Evolutionary conservation across 1,284 basidiomycete species (phyloP).

Genomic region (Psilocybe mexicana): DNA sequence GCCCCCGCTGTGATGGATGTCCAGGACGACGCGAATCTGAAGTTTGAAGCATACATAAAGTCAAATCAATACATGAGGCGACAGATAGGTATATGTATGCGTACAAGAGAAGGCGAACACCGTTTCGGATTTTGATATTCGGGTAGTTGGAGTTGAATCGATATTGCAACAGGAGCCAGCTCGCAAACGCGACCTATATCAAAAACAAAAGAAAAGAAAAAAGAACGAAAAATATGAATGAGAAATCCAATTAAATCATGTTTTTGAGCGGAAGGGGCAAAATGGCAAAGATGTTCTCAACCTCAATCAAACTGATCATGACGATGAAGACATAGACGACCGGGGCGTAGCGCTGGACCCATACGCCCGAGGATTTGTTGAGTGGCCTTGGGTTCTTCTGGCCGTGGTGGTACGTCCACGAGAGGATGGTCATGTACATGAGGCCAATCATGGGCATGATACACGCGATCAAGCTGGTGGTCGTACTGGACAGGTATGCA

Average conservation of each 20-base stretch:
- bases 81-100: conserved; percentile 11
- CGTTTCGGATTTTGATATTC: conserved; percentile 38
- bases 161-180: conserved; percentile 59
- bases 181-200: conserved; percentile 48
- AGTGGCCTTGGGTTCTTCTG: conserved; percentile 44
- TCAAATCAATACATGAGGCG: not conserved
- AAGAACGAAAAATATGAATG: not conserved
- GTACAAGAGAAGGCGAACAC: conserved; percentile 48
- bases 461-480: conserved; percentile 46
- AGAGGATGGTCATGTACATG: conserved; percentile 48
- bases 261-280: not conserved
- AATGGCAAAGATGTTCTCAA: conserved; percentile 20
- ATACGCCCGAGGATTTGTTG: conserved; percentile 48
- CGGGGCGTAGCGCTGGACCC: conserved; percentile 49
- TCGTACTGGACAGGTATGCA: conserved; percentile 32
- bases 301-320: conserved; percentile 47
- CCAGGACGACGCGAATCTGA: conserved; percentile 60
- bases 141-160: conserved; percentile 50
- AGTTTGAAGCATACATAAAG: too few relatives aligned
- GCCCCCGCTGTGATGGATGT: conserved; percentile 49
- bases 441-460: conserved; percentile 47
- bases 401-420: conserved; percentile 46
- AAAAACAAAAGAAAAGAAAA: not conserved
- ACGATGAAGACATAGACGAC: conserved; percentile 56
- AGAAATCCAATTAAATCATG: not conserved